phyloP scores from a whole-genome alignment of 345 rosid species.

The Geranium brycei region DNA sequence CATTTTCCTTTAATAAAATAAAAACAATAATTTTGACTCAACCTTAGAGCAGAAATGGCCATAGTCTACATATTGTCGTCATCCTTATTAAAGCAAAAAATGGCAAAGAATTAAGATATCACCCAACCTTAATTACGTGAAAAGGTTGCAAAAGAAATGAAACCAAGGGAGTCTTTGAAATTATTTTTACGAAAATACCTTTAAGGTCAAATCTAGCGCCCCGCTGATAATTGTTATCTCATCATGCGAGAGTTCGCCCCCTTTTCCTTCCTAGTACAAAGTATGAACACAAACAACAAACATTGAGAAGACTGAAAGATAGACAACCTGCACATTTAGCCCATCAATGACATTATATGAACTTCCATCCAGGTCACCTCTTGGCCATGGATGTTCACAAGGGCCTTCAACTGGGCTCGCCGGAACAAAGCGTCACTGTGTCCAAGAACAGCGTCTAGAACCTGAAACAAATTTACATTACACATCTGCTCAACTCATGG shows the following conservation, averaged over 20 bases:
- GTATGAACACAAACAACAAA: conserved; percentile 1
- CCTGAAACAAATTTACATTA: conserved; percentile 23
- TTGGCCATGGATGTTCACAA: conserved; percentile 78
- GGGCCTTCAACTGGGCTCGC: conserved; percentile 92
- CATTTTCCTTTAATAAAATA: too few relatives aligned
- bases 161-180: background rate
- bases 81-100: background rate
- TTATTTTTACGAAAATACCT: conserved; percentile 26
- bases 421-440: conserved; percentile 82
- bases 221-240: conserved; percentile 96
- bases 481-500: background rate
- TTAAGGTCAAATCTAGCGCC: conserved; percentile 89
- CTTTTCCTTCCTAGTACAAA: conserved; percentile 72
- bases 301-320: background rate
- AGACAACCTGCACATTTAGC: background rate
- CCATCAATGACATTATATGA: background rate
- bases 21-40: too few relatives aligned
- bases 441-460: conserved; percentile 80
- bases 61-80: background rate
- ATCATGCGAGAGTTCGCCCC: conserved; percentile 96
- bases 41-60: background rate
- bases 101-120: background rate
- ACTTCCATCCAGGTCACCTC: conserved; percentile 38
- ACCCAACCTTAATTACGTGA: background rate
- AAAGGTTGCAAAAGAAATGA: background rate